Percentiles rank a stretch among this genome's conserved stretches.
Evolutionary conservation across 495 filamentous ascomycete species (phyloP).

Genomic region (Apodospora peruviana): DNA sequence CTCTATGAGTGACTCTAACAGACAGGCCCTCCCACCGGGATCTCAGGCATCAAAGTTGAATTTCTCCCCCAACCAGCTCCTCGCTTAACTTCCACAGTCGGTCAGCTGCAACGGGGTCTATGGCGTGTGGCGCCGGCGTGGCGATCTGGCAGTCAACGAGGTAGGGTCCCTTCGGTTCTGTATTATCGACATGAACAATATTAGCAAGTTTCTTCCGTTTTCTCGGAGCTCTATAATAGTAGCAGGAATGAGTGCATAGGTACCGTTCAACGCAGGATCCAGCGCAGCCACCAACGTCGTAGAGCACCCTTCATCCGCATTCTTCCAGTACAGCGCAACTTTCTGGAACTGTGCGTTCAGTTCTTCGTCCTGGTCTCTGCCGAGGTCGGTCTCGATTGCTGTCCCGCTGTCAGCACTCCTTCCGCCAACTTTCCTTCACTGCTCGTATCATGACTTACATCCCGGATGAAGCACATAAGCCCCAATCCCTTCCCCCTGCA

Average conservation of each 20-base stretch:
- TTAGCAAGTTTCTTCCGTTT: slow-evolving; percentile 4
- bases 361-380: slow-evolving; percentile 34
- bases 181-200: not conserved
- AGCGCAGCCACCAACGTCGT: slow-evolving; percentile 55
- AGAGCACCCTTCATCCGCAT: slow-evolving; percentile 46
- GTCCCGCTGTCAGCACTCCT: not conserved
- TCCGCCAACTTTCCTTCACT: not conserved
- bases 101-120: slow-evolving; percentile 38
- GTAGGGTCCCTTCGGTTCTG: slow-evolving; percentile 35
- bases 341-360: slow-evolving; percentile 32
- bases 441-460: too few relatives aligned
- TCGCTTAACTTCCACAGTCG: slow-evolving; percentile 47
- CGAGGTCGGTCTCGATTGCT: slow-evolving; percentile 34
- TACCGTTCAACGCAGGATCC: slow-evolving; percentile 45
- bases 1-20: too few relatives aligned
- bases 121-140: slow-evolving; percentile 13
- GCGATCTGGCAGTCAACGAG: slow-evolving; percentile 35
- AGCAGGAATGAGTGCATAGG: not conserved
- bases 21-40: not conserved
- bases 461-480: slow-evolving; percentile 47
- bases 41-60: slow-evolving; percentile 20
- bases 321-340: slow-evolving; percentile 43
- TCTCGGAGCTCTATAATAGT: not conserved
- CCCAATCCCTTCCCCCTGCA: slow-evolving; percentile 26
- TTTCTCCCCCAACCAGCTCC: slow-evolving; percentile 38